A percentile compares a stretch with the other conserved stretches of the same genome.
phyloP scores from a whole-genome alignment of 129 eudicot species.

The Chrysanthemum lavandulifolium region DNA sequence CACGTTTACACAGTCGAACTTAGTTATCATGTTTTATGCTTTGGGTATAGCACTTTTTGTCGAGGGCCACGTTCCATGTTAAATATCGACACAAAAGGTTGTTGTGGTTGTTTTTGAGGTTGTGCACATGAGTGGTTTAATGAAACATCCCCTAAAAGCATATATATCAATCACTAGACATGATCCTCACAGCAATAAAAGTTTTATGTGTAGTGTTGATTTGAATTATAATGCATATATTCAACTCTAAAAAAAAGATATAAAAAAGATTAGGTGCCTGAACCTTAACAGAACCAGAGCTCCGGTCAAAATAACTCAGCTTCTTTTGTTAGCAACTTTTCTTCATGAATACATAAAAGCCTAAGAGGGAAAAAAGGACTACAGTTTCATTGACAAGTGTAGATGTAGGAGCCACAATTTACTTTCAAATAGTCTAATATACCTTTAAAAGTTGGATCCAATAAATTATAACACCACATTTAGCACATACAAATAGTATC shows the following conservation, averaged over 20 bases:
- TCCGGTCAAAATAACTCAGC: constrained; percentile 23
- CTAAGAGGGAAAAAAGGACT: background rate
- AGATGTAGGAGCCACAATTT: constrained; percentile 29
- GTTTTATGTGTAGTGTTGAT: constrained; percentile 2
- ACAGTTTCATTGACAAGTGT: constrained; percentile 19
- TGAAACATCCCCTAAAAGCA: constrained; percentile 17
- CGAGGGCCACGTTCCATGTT: constrained; percentile 5
- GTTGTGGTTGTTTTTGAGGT: background rate
- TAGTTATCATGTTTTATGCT: background rate
- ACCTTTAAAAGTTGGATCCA: too few relatives aligned
- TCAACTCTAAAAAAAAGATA: constrained; percentile 8
- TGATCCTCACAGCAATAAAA: constrained; percentile 12
- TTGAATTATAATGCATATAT: constrained; percentile 3
- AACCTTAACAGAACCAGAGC: constrained; percentile 13
- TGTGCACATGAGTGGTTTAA: constrained; percentile 15
- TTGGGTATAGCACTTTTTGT: background rate
- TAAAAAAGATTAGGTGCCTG: constrained; percentile 25
- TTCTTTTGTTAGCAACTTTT: constrained; percentile 5
- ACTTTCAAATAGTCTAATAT: constrained; percentile 3
- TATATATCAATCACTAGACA: constrained; percentile 8
- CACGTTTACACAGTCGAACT: background rate
- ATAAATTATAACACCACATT: too few relatives aligned
- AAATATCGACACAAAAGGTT: background rate
- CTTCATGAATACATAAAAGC: constrained; percentile 15
- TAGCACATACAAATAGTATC: too few relatives aligned